Evolutionary conservation across 495 filamentous ascomycete genomes (phyloP).

Genomic region (Aspergillus nidulans): DNA sequence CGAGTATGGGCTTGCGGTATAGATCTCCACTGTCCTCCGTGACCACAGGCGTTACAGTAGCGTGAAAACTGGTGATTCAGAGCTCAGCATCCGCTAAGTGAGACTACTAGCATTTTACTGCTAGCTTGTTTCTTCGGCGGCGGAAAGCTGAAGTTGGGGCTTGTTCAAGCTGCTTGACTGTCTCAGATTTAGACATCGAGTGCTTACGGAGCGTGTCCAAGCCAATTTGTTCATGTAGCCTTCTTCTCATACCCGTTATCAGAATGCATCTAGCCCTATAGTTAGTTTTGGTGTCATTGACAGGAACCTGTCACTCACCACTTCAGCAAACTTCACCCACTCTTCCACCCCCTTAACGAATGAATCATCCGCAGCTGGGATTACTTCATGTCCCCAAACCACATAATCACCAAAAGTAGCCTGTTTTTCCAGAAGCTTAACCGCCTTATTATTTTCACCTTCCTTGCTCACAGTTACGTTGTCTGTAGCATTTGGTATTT

Average conservation of each 20-base stretch:
- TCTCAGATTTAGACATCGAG: background rate
- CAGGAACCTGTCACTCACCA: constrained; percentile 33
- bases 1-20: background rate
- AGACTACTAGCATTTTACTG: background rate
- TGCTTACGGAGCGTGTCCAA: background rate
- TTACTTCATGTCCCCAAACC: constrained; percentile 78
- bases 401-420: constrained; percentile 71
- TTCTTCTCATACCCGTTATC: constrained; percentile 10
- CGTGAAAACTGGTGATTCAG: background rate
- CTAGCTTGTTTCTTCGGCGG: background rate
- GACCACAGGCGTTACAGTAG: background rate
- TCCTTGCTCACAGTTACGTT: constrained; percentile 36
- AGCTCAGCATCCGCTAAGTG: background rate
- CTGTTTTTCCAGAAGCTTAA: constrained; percentile 58
- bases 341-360: constrained; percentile 73
- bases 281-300: background rate
- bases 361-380: constrained; percentile 62
- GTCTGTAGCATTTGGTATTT: constrained; percentile 18
- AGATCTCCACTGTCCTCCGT: background rate
- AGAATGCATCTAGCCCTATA: constrained; percentile 32
- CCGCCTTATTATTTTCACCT: constrained; percentile 39
- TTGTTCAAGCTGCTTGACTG: background rate
- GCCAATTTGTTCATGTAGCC: constrained; percentile 5
- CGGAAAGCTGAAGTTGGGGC: background rate
- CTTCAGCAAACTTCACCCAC: constrained; percentile 75